Evolutionary conservation across 352 stramenopile genomes (phyloP), one percentile per base, ranked within the genome.

Genomic region (Phytophthora uliginosa): DNA sequence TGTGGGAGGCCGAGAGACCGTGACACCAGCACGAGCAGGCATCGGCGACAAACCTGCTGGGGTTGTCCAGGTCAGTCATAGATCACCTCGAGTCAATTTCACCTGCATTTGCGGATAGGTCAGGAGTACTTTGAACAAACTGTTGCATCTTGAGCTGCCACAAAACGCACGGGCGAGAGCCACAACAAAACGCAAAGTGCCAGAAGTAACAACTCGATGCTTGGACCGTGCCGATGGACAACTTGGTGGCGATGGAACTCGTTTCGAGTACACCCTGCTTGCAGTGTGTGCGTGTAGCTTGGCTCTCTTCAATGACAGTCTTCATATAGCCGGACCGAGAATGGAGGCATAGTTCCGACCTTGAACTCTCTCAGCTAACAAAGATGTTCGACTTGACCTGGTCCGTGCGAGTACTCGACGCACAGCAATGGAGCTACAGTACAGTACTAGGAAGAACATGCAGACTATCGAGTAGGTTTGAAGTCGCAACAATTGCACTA

Each of bases 61-160:
- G 38, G 53, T 61, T 38, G 51, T 54, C 55, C 31, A 59, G 53
- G 36, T 31, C 64, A 66, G 24, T 48, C 33, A 68, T 64, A n/a
- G 63, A 69, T 65, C 67, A 57, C 36, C 54, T 48, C n/a, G 10
- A 54, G 60, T 53, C 40, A 74, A 69, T 40, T 63, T 62, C 59
- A 62, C 38, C 4, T 45, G 38, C 38, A 45, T 17, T n/a, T 45
- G 15, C 31, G 40, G 66, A 73, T 73, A 73, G 50, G 66, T 63
- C 17, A 53, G 26, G 66, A 73, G 66, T 9, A 50, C 18, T 47
- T 53, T 59, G 57, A 59, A 52, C 58, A 69, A 59, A 68, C n/a
- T 57, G 59, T 70, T 65, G 54, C 53, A 66, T 66, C 33, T 22
- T 7, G 12, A 45, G 24, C 26, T 64, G 60, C 67, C 67, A 74